These are phyloP conservation scores for Prinsepia uniflora DNA, from an alignment of 306 rosid species.

Conservation along the genomic window DNA sequence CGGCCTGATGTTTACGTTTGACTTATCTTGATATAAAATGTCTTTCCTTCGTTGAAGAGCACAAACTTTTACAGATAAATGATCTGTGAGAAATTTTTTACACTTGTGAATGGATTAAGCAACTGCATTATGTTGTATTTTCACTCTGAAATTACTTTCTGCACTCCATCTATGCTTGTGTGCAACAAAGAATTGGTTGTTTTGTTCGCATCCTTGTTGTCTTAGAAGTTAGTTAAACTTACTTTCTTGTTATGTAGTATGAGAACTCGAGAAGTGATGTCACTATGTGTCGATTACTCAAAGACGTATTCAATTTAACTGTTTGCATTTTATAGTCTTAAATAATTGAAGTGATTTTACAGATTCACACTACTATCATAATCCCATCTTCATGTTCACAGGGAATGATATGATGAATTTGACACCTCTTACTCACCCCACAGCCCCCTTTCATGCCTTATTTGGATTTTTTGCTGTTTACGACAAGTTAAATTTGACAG, in stretches of 20 bases:
- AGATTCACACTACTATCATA: not conserved
- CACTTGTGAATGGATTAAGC: not conserved
- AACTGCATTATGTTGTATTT: no score
- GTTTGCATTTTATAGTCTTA: not conserved
- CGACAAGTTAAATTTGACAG: conserved; percentile 55
- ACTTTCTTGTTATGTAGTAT: no score
- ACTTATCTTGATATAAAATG: not conserved
- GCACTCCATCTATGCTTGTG: no score
- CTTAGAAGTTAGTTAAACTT: no score
- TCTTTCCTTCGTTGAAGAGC: not conserved
- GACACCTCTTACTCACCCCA: conserved; percentile 40
- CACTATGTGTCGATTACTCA: no score
- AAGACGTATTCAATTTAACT: not conserved
- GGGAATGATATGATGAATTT: conserved; percentile 47
- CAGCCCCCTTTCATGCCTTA: conserved; percentile 58
- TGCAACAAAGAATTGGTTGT: no score
- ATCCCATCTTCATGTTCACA: conserved; percentile 34
- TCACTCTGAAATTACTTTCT: no score
- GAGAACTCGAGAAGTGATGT: no score
- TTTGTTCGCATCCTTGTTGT: no score
- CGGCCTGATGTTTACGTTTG: not conserved
- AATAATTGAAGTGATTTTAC: not conserved
- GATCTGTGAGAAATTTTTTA: not conserved
- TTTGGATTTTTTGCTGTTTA: conserved; percentile 82
- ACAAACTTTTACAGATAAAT: not conserved